Percentiles rank a stretch among this genome's conserved stretches.
Evolutionary conservation across 257 asterid genomes (phyloP).

Genomic region (Scutellaria galericulata): DNA sequence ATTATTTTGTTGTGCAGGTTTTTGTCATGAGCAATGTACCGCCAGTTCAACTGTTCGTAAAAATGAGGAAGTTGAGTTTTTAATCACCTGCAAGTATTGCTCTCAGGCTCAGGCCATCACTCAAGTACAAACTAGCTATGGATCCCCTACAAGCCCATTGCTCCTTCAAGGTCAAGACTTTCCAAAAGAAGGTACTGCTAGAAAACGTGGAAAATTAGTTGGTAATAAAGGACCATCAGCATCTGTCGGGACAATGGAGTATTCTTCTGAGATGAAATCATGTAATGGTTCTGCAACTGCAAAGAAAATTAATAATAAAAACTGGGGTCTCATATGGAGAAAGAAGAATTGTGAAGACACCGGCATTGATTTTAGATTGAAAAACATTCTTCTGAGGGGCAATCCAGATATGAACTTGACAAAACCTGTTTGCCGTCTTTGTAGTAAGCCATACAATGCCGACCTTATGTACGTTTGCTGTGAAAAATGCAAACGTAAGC

Average conservation of each 20-base stretch:
- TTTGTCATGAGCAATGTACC: conserved; percentile 74
- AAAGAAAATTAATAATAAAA: conserved; percentile 50
- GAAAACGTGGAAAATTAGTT: conserved; percentile 44
- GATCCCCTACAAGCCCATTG: conserved; percentile 81
- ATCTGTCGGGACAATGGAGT: conserved; percentile 45
- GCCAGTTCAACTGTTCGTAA: conserved; percentile 51
- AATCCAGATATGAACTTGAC: conserved; percentile 38
- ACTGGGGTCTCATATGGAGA: conserved; percentile 81
- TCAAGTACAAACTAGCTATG: conserved; percentile 49
- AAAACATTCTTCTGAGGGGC: conserved; percentile 64
- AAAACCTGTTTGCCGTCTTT: conserved; percentile 61
- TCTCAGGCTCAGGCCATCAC: conserved; percentile 40
- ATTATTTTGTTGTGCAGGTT: conserved; percentile 51
- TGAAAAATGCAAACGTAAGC: conserved; percentile 70
- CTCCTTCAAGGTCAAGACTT: conserved; percentile 60
- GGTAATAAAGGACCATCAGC: conserved; percentile 46
- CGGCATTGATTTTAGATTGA: conserved; percentile 61
- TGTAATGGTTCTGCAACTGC: conserved; percentile 42
- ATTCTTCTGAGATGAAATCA: conserved; percentile 51
- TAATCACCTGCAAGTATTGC: conserved; percentile 73
- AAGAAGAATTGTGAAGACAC: conserved; percentile 50
- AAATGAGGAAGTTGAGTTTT: conserved; percentile 53
- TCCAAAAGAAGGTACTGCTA: conserved; percentile 40
- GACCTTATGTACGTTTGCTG: conserved; percentile 77
- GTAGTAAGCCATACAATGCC: conserved; percentile 55